These are phyloP conservation scores for Colletotrichum gloeosporioides DNA, from an alignment of 2,329 filamentous ascomycete species.

Conservation along the genomic window DNA sequence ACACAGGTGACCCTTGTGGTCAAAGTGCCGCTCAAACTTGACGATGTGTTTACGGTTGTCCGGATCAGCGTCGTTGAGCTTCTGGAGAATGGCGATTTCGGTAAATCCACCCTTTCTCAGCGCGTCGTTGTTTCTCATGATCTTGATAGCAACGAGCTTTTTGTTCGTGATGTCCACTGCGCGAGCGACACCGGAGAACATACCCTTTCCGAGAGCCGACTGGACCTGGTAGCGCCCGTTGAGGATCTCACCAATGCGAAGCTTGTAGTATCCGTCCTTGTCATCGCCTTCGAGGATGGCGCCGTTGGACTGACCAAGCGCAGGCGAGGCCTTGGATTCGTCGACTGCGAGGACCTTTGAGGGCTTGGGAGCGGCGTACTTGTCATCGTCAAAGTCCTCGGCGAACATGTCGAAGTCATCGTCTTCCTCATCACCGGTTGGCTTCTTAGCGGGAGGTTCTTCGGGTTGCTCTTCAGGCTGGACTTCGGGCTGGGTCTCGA, in stretches of 20 bases:
- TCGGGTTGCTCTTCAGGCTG: slow-evolving; percentile 34
- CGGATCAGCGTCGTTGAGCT: slow-evolving; percentile 83
- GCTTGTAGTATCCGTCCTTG: slow-evolving; percentile 94
- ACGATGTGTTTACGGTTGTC: slow-evolving; percentile 93
- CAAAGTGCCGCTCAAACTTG: slow-evolving; percentile 84
- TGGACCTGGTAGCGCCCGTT: slow-evolving; percentile 90
- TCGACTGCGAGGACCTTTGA: slow-evolving; percentile 43
- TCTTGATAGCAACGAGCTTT: slow-evolving; percentile 91
- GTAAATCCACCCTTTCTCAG: slow-evolving; percentile 91
- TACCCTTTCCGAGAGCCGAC: slow-evolving; percentile 86
- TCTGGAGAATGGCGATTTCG: slow-evolving; percentile 91
- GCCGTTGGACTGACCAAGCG: slow-evolving; percentile 58
- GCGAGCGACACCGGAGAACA: slow-evolving; percentile 95
- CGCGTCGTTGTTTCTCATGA: slow-evolving; percentile 95
- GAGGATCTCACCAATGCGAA: slow-evolving; percentile 89
- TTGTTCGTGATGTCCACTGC: slow-evolving; percentile 79
- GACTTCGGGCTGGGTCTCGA: slow-evolving; percentile 27
- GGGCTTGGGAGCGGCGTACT: slow-evolving; percentile 61
- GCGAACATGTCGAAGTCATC: slow-evolving; percentile 92
- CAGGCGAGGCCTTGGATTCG: slow-evolving; percentile 53
- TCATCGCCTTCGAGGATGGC: slow-evolving; percentile 93
- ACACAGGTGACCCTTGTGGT: slow-evolving; percentile 93
- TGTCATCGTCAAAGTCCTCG: slow-evolving; percentile 74
- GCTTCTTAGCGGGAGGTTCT: slow-evolving; percentile 44
- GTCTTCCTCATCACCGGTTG: slow-evolving; percentile 54